Base-by-base conservation (phyloP, 2,329 filamentous ascomycete genomes). In the Drechslerella coelobrocha region DNA sequence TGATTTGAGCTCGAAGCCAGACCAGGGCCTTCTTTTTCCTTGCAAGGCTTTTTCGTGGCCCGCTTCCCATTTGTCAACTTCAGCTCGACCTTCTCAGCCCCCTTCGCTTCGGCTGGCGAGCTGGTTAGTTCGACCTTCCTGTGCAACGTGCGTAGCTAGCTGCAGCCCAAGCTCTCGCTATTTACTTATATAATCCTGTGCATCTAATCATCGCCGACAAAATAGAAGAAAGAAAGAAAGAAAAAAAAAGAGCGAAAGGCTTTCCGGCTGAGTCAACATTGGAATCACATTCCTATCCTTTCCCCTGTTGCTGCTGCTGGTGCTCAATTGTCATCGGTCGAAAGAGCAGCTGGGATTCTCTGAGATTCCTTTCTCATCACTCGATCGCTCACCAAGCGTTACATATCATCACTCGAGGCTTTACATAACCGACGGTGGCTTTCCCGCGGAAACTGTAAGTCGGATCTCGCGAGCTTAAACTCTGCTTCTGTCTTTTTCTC, bases 71-170 rank as follows among this genome's bases (percentile, higher is more conserved):
- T 51, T 43, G 23, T 29, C n/a, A 6, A 14, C 21, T 65, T 54
- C 47, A 57, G 56, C 52, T 69, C 56, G 41, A 39, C 50, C 31
- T 54, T 69, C 56, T 69, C 63, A 69, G 63, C 63, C 63, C 63
- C 61, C 14, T 45, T 45, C 41, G 41, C 41, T 69, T 69, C 63
- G 56, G 63, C 51, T 69, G 60, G 63, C 41, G 14, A 21, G 41
- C 19, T 19, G 14, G 41, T 10, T 45, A 45, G 41, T 21, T 45
- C 10, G 41, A 45, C 14, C 41, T 45, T 48, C 57, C 47, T 27
- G 47, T 51, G 24, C 47, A 19, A 51, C 47, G 47, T 45, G 14
- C 41, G 19, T 10, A 7, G 4, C 14, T 14, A n/a, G 14, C 41
- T 10, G 34, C 34, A 4, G 12, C 12, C 12, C 4, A 39, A 14